Percentiles rank a stretch among this genome's conserved stretches.
phyloP scores from a whole-genome alignment of 371 early-diverging fungal species.

The Blastocladiella emersonii region DNA sequence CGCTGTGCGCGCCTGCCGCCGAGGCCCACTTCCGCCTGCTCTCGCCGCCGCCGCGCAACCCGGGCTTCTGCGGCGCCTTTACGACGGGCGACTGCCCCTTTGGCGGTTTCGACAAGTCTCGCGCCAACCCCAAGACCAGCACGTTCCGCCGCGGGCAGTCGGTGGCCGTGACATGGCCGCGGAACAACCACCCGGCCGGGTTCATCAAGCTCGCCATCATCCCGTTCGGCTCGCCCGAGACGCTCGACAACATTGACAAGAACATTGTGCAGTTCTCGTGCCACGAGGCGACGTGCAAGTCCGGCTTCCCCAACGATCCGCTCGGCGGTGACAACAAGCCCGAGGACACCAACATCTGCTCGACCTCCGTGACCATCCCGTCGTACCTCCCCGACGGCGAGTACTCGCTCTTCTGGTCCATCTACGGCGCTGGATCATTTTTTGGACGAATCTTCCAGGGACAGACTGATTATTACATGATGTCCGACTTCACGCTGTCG shows the following conservation, averaged over 20 bases:
- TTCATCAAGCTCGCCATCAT: constrained; percentile 41
- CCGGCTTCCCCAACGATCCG: constrained; percentile 18
- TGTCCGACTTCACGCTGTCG: not conserved
- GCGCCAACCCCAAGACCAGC: too few relatives aligned
- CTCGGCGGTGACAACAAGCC: constrained; percentile 24
- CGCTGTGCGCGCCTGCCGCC: too few relatives aligned
- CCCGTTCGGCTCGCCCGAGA: constrained; percentile 35
- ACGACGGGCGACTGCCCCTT: too few relatives aligned
- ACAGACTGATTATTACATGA: constrained; percentile 1
- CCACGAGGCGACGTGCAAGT: constrained; percentile 38
- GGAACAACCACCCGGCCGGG: constrained; percentile 23
- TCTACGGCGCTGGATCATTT: constrained; percentile 44
- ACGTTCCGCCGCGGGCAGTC: not conserved
- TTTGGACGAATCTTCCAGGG: constrained; percentile 30
- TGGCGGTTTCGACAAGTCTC: too few relatives aligned
- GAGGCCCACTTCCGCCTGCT: too few relatives aligned
- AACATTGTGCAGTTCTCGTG: constrained; percentile 33
- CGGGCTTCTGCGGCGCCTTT: too few relatives aligned
- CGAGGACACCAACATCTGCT: constrained; percentile 24
- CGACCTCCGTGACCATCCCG: constrained; percentile 31
- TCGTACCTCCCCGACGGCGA: constrained; percentile 31
- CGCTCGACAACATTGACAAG: constrained; percentile 30
- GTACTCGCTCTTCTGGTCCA: constrained; percentile 42
- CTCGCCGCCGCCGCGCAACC: too few relatives aligned
- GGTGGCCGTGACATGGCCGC: not conserved